Conservation (phyloP, 2,329 filamentous ascomycete genomes). For the Monilinia polystroma region DNA sequence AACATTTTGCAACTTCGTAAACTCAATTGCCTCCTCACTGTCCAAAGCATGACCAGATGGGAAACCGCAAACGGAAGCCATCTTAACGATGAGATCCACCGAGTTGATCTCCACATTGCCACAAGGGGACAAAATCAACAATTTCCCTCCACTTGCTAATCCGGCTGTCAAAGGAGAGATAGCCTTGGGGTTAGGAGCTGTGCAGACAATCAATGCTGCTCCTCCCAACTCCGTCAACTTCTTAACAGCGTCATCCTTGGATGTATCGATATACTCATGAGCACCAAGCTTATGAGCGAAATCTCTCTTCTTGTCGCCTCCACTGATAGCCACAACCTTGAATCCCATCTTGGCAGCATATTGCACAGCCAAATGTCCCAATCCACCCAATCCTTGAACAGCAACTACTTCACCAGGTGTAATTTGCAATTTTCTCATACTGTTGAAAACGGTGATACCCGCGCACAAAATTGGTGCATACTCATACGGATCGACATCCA, state of each 20-base stretch:
- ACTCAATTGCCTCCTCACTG: conserved; percentile 64
- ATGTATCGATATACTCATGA: conserved; percentile 58
- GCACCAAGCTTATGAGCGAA: conserved; percentile 65
- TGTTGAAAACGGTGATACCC: conserved; percentile 63
- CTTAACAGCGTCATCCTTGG: conserved; percentile 48
- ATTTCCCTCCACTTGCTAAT: conserved; percentile 54
- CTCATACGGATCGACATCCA: conserved; percentile 51
- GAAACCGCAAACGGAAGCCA: conserved; percentile 61
- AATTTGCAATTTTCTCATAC: conserved; percentile 54
- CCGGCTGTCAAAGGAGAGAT: conserved; percentile 55
- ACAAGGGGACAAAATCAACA: conserved; percentile 58
- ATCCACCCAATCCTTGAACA: conserved; percentile 69
- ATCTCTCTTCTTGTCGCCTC: conserved; percentile 63
- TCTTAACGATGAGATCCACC: conserved; percentile 47
- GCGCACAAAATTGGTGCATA: conserved; percentile 63
- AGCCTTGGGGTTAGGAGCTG: conserved; percentile 58
- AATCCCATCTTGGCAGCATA: conserved; percentile 77
- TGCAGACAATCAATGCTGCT: conserved; percentile 60
- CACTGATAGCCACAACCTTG: conserved; percentile 66
- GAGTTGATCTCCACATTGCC: conserved; percentile 49
- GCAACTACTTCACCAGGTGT: conserved; percentile 55
- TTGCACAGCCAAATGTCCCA: conserved; percentile 76
- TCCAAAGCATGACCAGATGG: conserved; percentile 63
- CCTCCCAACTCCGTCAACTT: conserved; percentile 59
- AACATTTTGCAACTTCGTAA: conserved; percentile 60